Base-by-base conservation (phyloP, 352 stramenopile species). In the Pythium dissimile region DNA sequence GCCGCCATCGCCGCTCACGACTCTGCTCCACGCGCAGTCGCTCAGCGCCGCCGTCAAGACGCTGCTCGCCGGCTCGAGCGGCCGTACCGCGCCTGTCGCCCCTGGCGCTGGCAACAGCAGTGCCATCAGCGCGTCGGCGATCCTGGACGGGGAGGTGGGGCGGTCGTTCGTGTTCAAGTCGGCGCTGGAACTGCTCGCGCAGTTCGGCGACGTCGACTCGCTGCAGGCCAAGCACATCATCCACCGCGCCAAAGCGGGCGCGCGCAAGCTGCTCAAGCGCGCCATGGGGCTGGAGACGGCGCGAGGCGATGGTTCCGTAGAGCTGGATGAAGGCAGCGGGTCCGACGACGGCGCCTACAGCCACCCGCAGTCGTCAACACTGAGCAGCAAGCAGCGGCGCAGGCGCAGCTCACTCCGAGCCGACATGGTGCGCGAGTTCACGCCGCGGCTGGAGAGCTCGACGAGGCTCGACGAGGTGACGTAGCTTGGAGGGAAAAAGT, bases 201-300 rank as follows among this genome's bases (percentile, higher is more conserved):
- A 66, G 16, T 24, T 83, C 13, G 60, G 59, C 4, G 64, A 71
- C 15, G 34, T 88, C 5, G 75, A 88, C 46, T 59, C 73, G 4
- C 46, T 82, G 0, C 73, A 86, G 44, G 69, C 71, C 26, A 86
- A 84, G 42, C 58, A 82, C 20, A 64, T 88, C 44, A 71, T 79
- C 7, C 45, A 53, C 0, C 72, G 69, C 26, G 78, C 68, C 9
- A 60, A 65, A 10, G 28, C 49, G 6, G 75, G 77, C 1, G 75
- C 79, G 7, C 69, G 78, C 9, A 66, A 60, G 49, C 65, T 59
- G 27, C 52, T 79, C 27, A 69, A 69, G 54, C 21, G 21, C 27
- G 1, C 37, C 27, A 52, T 47, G 32, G 42, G 54, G 11, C 54
- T 69, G 21, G 62, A 69, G 37, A 69, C 62, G 0, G 47, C 62